A percentile compares a stretch with the other conserved stretches of the same genome.
phyloP scores from a whole-genome alignment of 805 yeast genomes.

The Pichia heedii region DNA sequence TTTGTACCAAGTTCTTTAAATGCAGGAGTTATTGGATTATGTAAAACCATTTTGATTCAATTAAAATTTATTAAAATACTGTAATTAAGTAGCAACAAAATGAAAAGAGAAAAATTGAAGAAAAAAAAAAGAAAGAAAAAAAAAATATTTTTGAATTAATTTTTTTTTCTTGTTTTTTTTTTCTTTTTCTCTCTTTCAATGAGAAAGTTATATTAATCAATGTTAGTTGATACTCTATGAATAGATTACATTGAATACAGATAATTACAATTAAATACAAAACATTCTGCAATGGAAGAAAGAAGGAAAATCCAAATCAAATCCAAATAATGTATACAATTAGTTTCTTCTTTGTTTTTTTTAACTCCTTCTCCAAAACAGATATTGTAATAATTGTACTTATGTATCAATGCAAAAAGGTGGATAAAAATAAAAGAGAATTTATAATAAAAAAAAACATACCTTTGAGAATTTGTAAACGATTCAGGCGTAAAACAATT shows the following conservation, averaged over 20 bases:
- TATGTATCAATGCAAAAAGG: not conserved
- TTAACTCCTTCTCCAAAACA: conserved; percentile 6
- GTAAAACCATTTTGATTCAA: conserved; percentile 33
- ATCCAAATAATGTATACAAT: not conserved
- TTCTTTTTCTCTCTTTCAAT: too few species aligned
- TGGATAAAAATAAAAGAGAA: not conserved
- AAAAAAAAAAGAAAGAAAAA: too few species aligned
- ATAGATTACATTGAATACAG: not conserved
- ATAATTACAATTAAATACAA: not conserved
- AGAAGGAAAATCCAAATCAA: not conserved
- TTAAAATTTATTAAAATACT: not conserved
- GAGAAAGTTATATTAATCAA: too few species aligned
- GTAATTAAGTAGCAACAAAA: too few species aligned
- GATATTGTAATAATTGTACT: not conserved
- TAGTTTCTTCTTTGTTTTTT: not conserved
- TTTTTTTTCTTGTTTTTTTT: too few species aligned
- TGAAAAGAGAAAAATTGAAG: too few species aligned
- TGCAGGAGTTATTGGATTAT: conserved; percentile 82
- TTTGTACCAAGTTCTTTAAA: conserved; percentile 76
- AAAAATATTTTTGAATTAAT: too few species aligned
- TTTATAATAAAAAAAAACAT: not conserved
- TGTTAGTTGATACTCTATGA: too few species aligned
- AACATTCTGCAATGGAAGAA: not conserved
- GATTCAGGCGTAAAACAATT: not conserved
- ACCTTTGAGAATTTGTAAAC: not conserved